Evolutionary conservation across 2,329 filamentous ascomycete species (phyloP).

Genomic region (Lachnellula hyalina): DNA sequence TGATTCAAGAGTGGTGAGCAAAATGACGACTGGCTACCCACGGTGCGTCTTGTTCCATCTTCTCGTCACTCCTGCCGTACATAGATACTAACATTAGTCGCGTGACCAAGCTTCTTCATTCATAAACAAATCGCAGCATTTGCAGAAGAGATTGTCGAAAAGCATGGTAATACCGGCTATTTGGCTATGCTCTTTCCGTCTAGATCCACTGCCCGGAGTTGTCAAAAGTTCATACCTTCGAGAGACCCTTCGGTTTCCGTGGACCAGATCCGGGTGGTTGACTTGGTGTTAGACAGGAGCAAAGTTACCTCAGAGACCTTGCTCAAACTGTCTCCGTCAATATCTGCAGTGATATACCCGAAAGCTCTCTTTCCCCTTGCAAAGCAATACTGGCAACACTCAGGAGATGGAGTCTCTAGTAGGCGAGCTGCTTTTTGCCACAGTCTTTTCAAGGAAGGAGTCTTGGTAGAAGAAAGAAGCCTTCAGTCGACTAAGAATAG

Average conservation of each 20-base stretch:
- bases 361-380: conserved; percentile 62
- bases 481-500: conserved; percentile 16
- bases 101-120: conserved; percentile 70
- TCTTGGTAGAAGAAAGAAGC: conserved; percentile 47
- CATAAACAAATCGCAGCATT: conserved; percentile 77
- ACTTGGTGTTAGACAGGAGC: conserved; percentile 57
- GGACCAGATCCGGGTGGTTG: conserved; percentile 49
- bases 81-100: conserved; percentile 18
- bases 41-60: conserved; percentile 44
- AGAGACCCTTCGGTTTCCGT: conserved; percentile 49
- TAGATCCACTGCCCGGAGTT: conserved; percentile 61
- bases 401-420: conserved; percentile 87
- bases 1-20: conserved; percentile 74
- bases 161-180: conserved; percentile 56
- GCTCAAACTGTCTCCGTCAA: conserved; percentile 49
- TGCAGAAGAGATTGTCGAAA: conserved; percentile 59
- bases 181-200: conserved; percentile 82
- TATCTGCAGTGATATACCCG: conserved; percentile 69
- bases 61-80: neutral
- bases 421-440: conserved; percentile 87
- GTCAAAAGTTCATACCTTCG: conserved; percentile 64
- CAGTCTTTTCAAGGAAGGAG: conserved; percentile 63
- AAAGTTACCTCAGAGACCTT: conserved; percentile 47
- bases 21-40: conserved; percentile 88
- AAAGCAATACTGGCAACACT: conserved; percentile 98